Percentiles rank a stretch among this genome's conserved stretches.
phyloP scores from a whole-genome alignment of 108 stramenopile genomes.

The Pseudonitzschia multiseries region DNA sequence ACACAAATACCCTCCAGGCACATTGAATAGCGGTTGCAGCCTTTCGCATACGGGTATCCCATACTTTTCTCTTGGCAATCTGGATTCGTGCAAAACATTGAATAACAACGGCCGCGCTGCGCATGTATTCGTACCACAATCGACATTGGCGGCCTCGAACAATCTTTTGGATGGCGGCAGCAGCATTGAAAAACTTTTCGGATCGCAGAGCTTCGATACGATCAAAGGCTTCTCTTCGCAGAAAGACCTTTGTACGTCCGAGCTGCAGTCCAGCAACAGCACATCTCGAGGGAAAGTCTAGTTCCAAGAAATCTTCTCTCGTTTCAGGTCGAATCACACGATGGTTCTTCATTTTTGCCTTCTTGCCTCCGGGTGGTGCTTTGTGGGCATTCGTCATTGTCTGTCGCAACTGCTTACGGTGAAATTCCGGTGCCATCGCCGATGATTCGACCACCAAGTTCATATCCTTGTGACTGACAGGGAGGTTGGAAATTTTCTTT shows the following conservation, averaged over 20 bases:
- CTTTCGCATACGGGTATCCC: constrained; percentile 13
- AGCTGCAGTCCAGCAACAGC: constrained; percentile 86
- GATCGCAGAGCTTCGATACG: constrained; percentile 74
- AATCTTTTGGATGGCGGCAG: constrained; percentile 67
- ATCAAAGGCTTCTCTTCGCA: constrained; percentile 89
- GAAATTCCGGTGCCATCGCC: constrained; percentile 62
- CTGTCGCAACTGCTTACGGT: constrained; percentile 32
- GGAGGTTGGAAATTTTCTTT: constrained; percentile 29
- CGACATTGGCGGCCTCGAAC: constrained; percentile 61
- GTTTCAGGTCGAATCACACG: constrained; percentile 61
- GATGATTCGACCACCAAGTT: constrained; percentile 70
- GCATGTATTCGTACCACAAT: constrained; percentile 47
- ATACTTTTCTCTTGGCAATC: constrained; percentile 20
- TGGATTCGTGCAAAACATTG: constrained; percentile 74
- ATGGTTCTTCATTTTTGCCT: constrained; percentile 32
- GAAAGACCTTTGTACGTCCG: constrained; percentile 88
- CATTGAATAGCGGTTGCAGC: constrained; percentile 57
- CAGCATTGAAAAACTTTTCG: constrained; percentile 66
- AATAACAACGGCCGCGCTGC: constrained; percentile 62
- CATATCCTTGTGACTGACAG: constrained; percentile 28
- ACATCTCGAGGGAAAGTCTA: constrained; percentile 79
- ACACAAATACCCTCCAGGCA: constrained; percentile 52
- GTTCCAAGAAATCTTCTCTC: constrained; percentile 56
- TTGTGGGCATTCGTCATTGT: constrained; percentile 13
- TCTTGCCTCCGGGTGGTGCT: constrained; percentile 7